Evolutionary conservation across 495 filamentous ascomycete genomes (phyloP), one percentile per base, ranked within the genome.

Genomic region (Apiosordaria backusii): DNA sequence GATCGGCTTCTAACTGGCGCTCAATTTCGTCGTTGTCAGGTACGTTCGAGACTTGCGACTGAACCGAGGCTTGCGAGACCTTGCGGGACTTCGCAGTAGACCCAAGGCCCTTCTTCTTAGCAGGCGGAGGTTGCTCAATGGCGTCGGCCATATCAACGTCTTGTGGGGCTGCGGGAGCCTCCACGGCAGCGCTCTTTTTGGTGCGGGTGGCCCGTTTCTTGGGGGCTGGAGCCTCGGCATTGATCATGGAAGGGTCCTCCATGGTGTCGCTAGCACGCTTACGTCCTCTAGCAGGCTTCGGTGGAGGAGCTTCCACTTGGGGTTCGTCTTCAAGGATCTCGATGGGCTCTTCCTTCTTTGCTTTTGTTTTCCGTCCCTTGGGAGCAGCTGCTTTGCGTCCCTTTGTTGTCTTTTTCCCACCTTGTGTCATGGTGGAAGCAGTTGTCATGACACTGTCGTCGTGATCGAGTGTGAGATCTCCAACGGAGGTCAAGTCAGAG

Each of bases 401-500:
- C 66, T 78, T 85, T 13, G 78, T 60, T 21, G 75, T 66, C 66
- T 84, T 87, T 64, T 83, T 87, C 3, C 76, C 77, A 23, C 83
- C 80, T 62, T 82, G 81, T 4, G 81, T 77, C 70, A 83, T 83
- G 63, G 85, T 84, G 1, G 85, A 87, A 4, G 83, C 77, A 7
- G 81, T 83, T 21, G 86, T 89, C 71, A 91, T 77, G 57, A 89
- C 81, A 70, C 86, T 93, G 62, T 92, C 87, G 69, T 92, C 90
- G 67, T 86, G 83, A 40, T 88, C 84, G 7, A 73, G 75, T 5
- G 80, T 78, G 23, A 83, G 55, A 58, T 89, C 74, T n/a, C 71
- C 72, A 22, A 84, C 65, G 2, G 87, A 86, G 1, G 81, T 79
- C 0, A 80, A 79, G 52, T 80, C 79, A 0, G 84, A 87, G 6